phyloP scores from a whole-genome alignment of 176 grass and related monocot species.

The Saccharum officinarum region DNA sequence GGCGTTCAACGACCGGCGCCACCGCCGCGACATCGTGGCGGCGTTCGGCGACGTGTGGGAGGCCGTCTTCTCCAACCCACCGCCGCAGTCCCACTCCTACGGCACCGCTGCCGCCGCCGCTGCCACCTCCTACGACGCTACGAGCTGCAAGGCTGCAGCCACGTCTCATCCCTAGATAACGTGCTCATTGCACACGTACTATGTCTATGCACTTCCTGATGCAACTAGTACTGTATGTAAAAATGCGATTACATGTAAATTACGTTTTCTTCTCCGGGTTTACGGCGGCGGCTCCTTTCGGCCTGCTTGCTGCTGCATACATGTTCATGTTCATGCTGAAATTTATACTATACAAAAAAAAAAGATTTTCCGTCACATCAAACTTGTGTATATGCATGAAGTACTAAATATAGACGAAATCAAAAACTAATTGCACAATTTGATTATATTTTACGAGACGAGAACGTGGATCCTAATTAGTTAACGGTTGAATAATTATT shows the following conservation, averaged over 20 bases:
- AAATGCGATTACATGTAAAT: slow-evolving; percentile 37
- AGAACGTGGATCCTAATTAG: too few relatives aligned
- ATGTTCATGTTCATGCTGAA: too few relatives aligned
- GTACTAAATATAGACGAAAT: too few relatives aligned
- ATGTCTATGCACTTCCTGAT: neutral
- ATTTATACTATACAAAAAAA: too few relatives aligned
- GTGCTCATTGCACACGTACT: slow-evolving; percentile 16
- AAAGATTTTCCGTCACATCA: too few relatives aligned
- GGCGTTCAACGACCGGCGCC: slow-evolving; percentile 65
- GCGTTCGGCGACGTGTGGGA: slow-evolving; percentile 90
- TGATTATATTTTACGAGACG: too few relatives aligned
- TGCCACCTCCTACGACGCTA: neutral
- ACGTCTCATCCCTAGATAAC: neutral
- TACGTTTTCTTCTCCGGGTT: slow-evolving; percentile 19
- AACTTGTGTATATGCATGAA: too few relatives aligned
- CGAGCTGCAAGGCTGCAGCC: slow-evolving; percentile 10
- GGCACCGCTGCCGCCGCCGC: neutral
- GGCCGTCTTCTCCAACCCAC: slow-evolving; percentile 39
- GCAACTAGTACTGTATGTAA: neutral
- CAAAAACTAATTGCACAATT: too few relatives aligned
- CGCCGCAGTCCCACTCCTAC: neutral
- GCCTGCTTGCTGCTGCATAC: neutral
- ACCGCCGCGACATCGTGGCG: slow-evolving; percentile 61
- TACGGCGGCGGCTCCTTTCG: neutral
- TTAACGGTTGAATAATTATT: too few relatives aligned